Conservation (phyloP, 2,329 filamentous ascomycete species). For the Fusarium dimerum region DNA sequence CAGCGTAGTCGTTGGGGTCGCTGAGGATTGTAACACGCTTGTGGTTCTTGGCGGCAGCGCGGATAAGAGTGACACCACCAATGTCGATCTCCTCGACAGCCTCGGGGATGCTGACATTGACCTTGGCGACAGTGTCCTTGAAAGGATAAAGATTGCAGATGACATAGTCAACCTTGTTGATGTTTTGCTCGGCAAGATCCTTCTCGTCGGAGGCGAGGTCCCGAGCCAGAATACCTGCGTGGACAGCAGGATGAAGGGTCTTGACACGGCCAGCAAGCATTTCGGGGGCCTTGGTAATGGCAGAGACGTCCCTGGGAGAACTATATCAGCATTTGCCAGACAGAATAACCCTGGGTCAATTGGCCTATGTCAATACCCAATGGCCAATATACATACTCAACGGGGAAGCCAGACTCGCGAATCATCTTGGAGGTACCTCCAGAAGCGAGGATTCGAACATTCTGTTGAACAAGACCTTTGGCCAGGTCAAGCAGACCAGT, state of each 20-base stretch:
- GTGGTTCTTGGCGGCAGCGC: slow-evolving; percentile 98
- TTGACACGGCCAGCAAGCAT: slow-evolving; percentile 87
- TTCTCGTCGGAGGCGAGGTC: slow-evolving; percentile 95
- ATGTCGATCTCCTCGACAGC: slow-evolving; percentile 99
- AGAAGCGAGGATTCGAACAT: slow-evolving; percentile 90
- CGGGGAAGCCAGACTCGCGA: slow-evolving; percentile 90
- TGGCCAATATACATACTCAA: slow-evolving; percentile 66
- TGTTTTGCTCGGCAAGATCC: slow-evolving; percentile 92
- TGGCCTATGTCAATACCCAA: background rate
- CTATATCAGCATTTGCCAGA: slow-evolving; percentile 8
- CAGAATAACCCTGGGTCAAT: background rate
- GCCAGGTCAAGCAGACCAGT: slow-evolving; percentile 90
- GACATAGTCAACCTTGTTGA: slow-evolving; percentile 92
- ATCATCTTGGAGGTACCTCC: slow-evolving; percentile 97
- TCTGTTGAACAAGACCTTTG: slow-evolving; percentile 84
- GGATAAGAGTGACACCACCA: slow-evolving; percentile 92
- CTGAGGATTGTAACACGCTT: slow-evolving; percentile 92
- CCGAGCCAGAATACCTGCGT: slow-evolving; percentile 88
- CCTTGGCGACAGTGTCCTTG: slow-evolving; percentile 96
- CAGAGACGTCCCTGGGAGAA: slow-evolving; percentile 78
- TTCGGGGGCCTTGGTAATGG: slow-evolving; percentile 94
- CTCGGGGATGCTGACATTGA: slow-evolving; percentile 94
- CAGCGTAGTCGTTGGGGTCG: slow-evolving; percentile 89
- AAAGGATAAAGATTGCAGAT: slow-evolving; percentile 99
- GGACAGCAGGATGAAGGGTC: slow-evolving; percentile 93